These are phyloP conservation scores for Diaporthe ilicicola DNA, from an alignment of 2,329 filamentous ascomycete species.

Conservation along the genomic window DNA sequence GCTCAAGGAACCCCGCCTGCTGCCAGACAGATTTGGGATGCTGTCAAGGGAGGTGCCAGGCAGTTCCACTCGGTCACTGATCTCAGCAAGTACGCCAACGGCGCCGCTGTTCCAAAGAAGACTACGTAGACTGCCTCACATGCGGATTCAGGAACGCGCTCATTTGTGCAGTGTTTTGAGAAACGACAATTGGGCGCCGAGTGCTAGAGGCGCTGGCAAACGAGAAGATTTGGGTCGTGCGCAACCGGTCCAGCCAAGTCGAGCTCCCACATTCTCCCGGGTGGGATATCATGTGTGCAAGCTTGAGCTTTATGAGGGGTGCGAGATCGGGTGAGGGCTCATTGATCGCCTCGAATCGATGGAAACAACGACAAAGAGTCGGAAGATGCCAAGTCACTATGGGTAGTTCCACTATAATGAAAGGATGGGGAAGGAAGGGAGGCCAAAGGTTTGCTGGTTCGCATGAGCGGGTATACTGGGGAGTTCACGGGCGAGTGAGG, in stretches of 20 bases:
- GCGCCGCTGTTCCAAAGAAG: constrained; percentile 70
- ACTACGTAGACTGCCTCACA: constrained; percentile 54
- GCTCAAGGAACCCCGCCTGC: constrained; percentile 87
- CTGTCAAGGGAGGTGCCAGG: constrained; percentile 75
- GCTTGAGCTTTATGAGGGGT: not conserved
- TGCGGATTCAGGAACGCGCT: not conserved
- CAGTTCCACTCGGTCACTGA: constrained; percentile 85
- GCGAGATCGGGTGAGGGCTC: not conserved
- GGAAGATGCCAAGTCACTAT: not conserved
- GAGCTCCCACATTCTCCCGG: not conserved
- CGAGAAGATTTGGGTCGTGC: not conserved
- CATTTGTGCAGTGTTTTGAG: not conserved
- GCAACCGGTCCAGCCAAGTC: not conserved
- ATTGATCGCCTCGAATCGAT: not conserved
- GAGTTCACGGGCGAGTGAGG: constrained; percentile 1
- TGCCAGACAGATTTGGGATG: constrained; percentile 82
- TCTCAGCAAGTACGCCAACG: constrained; percentile 74
- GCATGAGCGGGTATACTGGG: constrained; percentile 20
- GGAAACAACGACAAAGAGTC: not conserved
- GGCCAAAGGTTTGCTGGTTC: not conserved
- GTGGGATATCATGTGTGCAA: not conserved
- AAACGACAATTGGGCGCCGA: no score
- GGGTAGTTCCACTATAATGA: not conserved
- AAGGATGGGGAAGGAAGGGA: not conserved
- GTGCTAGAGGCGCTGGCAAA: not conserved